These are phyloP conservation scores for Ogataea allantospora DNA, from an alignment of 805 yeast genomes.

Conservation along the genomic window DNA sequence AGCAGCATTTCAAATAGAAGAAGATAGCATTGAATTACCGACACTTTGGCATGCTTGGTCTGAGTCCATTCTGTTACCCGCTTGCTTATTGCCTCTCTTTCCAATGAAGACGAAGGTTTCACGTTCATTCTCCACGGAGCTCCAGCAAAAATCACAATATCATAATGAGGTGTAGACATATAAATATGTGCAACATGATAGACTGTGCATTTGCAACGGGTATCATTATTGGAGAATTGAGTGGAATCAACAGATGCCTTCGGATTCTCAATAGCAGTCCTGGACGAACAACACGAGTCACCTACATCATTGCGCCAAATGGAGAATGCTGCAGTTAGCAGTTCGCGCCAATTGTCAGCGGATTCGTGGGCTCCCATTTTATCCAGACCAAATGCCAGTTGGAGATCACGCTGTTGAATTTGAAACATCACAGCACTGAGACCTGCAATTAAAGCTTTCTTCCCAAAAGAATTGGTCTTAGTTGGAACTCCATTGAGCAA, in stretches of 20 bases:
- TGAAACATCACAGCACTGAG: conserved; percentile 64
- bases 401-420: conserved; percentile 70
- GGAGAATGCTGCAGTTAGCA: conserved; percentile 67
- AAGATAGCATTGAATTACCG: conserved; percentile 60
- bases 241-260: conserved; percentile 28
- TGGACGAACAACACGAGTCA: conserved; percentile 35
- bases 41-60: conserved; percentile 46
- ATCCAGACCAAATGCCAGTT: conserved; percentile 48
- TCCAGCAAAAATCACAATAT: conserved; percentile 76
- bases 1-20: conserved; percentile 62
- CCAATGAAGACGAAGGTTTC: conserved; percentile 49
- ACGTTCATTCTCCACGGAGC: conserved; percentile 80
- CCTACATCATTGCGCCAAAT: conserved; percentile 58
- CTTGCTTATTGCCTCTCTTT: conserved; percentile 44
- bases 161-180: conserved; percentile 72
- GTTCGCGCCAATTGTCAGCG: conserved; percentile 63
- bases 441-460: conserved; percentile 65
- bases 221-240: conserved; percentile 37
- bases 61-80: conserved; percentile 54
- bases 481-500: conserved; percentile 52
- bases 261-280: conserved; percentile 32
- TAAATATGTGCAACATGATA: conserved; percentile 74
- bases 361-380: conserved; percentile 29
- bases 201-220: conserved; percentile 61
- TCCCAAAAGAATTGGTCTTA: conserved; percentile 56